Conservation (phyloP, 2,329 filamentous ascomycete species). For the Aspergillus fijiensis region DNA sequence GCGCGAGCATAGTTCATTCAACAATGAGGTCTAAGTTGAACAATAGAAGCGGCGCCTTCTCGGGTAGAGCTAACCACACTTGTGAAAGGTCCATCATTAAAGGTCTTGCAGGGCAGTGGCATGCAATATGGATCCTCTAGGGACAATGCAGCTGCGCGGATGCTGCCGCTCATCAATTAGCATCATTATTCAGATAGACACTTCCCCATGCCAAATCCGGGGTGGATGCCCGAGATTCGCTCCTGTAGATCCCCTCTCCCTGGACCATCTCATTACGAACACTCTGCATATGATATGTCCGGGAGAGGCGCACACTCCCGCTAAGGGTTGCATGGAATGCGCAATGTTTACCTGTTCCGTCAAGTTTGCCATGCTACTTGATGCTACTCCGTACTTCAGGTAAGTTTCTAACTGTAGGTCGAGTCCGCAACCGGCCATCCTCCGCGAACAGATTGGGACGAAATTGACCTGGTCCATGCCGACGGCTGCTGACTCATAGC, state of each 20-base stretch:
- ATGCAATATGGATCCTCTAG: background rate
- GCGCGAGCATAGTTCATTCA: too few relatives aligned
- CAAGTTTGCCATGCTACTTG: too few relatives aligned
- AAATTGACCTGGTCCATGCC: background rate
- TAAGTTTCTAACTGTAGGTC: background rate
- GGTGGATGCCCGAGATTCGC: background rate
- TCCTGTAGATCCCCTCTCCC: background rate
- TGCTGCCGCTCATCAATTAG: background rate
- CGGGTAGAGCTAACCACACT: too few relatives aligned
- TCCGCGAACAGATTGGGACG: conserved; percentile 6
- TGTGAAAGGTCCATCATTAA: too few relatives aligned
- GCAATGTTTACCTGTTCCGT: background rate
- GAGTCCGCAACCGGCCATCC: conserved; percentile 3
- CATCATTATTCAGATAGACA: background rate
- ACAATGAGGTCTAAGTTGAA: too few relatives aligned
- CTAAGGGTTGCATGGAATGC: background rate
- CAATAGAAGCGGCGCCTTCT: too few relatives aligned
- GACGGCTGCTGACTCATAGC: conserved; percentile 6
- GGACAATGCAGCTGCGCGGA: background rate
- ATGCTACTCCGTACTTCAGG: background rate
- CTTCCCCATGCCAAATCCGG: background rate
- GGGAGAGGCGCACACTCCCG: background rate
- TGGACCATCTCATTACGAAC: background rate
- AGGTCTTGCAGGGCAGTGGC: background rate
- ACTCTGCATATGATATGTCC: background rate